phyloP scores from a whole-genome alignment of 2,329 filamentous ascomycete species.

The Colletotrichum zoysiae region DNA sequence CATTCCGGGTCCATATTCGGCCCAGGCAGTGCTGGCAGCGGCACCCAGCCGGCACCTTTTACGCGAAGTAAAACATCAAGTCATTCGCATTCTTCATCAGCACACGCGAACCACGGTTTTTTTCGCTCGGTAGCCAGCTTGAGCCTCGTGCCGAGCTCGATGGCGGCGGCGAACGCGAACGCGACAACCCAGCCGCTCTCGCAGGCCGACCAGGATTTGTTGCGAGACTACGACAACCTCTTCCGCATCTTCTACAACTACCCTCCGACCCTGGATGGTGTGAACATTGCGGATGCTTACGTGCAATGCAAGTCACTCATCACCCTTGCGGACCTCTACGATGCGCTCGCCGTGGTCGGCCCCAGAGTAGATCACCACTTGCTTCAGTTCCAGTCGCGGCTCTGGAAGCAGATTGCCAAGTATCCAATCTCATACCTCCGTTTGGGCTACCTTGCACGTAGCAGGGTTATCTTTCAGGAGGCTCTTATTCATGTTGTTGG shows the following conservation, averaged over 20 bases:
- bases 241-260: constrained; percentile 98
- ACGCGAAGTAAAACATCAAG: constrained; percentile 71
- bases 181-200: constrained; percentile 57
- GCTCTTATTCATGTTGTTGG: constrained; percentile 94
- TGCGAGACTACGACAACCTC: constrained; percentile 95
- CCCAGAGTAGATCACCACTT: constrained; percentile 94
- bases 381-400: constrained; percentile 87
- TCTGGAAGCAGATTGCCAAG: constrained; percentile 97
- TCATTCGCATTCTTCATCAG: constrained; percentile 67
- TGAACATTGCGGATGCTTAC: constrained; percentile 93
- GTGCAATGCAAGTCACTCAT: constrained; percentile 94
- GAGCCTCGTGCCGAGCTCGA: constrained; percentile 62
- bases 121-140: constrained; percentile 91
- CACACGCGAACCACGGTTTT: constrained; percentile 67
- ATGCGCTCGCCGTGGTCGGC: constrained; percentile 87
- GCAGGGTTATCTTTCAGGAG: constrained; percentile 86
- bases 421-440: constrained; percentile 94
- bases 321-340: constrained; percentile 92
- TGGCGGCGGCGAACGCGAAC: constrained; percentile 49
- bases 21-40: constrained; percentile 42
- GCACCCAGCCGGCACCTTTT: constrained; percentile 38
- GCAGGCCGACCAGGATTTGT: constrained; percentile 77
- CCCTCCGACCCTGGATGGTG: constrained; percentile 80
- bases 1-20: constrained; percentile 67
- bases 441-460: constrained; percentile 86